A percentile compares a stretch with the other conserved stretches of the same genome.
Conservation (phyloP, 441 rosid species). For the Corymbia calophylla region DNA sequence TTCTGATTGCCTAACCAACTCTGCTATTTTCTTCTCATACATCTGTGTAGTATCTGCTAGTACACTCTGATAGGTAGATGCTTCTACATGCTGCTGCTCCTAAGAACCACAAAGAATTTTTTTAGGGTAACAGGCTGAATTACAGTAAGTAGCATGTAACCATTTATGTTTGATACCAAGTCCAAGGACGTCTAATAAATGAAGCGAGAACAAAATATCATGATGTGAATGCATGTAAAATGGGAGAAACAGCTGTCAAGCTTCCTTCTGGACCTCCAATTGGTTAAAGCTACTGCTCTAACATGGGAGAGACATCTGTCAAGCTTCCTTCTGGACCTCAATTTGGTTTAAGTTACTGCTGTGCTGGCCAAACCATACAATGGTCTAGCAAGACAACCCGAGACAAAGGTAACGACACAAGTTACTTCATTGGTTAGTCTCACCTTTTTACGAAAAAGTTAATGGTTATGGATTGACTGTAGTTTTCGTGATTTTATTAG, state of each 20-base stretch:
- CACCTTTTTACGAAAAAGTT: background rate
- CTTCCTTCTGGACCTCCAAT: background rate
- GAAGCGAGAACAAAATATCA: background rate
- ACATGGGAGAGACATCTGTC: background rate
- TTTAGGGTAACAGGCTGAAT: constrained; percentile 6
- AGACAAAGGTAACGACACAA: background rate
- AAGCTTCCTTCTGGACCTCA: background rate
- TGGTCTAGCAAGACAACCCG: background rate
- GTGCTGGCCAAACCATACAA: background rate
- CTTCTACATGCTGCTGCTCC: constrained; percentile 66
- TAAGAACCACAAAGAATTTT: constrained; percentile 16
- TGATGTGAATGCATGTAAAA: background rate
- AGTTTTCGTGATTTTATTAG: background rate
- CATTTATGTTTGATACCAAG: background rate
- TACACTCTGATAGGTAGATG: constrained; percentile 59
- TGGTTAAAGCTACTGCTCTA: background rate
- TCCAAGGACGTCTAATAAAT: background rate
- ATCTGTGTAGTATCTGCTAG: constrained; percentile 81
- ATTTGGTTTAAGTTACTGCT: background rate
- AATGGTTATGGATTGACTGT: background rate
- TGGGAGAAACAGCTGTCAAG: background rate
- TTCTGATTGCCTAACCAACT: constrained; percentile 49
- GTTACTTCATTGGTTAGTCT: background rate
- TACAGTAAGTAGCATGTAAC: background rate
- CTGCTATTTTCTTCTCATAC: constrained; percentile 70